phyloP scores from a whole-genome alignment of 768 basidiomycete genomes.

The Tephrocybe sp. region DNA sequence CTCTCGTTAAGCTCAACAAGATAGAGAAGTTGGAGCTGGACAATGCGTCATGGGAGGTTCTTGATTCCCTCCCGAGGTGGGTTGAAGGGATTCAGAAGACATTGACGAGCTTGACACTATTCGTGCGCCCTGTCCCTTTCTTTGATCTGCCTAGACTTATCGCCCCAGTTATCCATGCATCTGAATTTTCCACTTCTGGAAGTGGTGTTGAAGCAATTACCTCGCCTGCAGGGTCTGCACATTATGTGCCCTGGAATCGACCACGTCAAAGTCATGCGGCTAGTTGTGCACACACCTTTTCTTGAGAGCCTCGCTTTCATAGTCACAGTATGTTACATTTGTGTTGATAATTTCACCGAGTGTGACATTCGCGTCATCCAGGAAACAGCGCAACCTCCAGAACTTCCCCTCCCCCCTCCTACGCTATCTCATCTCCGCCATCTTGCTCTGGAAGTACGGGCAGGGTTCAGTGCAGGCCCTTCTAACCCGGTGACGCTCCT shows the following conservation, averaged over 20 bases:
- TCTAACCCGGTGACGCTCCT: slow-evolving; percentile 25
- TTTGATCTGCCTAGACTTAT: not conserved
- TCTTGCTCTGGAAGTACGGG: slow-evolving; percentile 23
- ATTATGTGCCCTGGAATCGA: slow-evolving; percentile 61
- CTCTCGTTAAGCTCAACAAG: slow-evolving; percentile 37
- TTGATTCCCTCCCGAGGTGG: slow-evolving; percentile 64
- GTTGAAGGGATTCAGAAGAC: slow-evolving; percentile 37
- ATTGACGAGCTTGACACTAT: slow-evolving; percentile 56
- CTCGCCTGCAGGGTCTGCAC: slow-evolving; percentile 57
- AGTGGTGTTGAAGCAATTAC: slow-evolving; percentile 45
- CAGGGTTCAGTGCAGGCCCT: slow-evolving; percentile 24
- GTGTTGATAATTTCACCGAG: too few species aligned
- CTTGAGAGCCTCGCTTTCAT: slow-evolving; percentile 65
- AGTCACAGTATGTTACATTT: slow-evolving; percentile 45
- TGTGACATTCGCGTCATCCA: slow-evolving; percentile 13
- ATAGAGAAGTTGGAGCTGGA: slow-evolving; percentile 55
- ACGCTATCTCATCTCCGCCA: slow-evolving; percentile 26
- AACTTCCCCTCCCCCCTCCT: slow-evolving; percentile 22
- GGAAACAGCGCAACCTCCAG: slow-evolving; percentile 27
- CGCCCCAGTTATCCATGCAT: slow-evolving; percentile 51
- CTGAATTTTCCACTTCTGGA: slow-evolving; percentile 54
- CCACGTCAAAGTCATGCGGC: slow-evolving; percentile 47
- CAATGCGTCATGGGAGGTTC: slow-evolving; percentile 59
- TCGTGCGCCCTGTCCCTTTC: slow-evolving; percentile 39
- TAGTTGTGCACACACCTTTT: slow-evolving; percentile 47